These are phyloP conservation scores for Pleurotus sapidus DNA, from an alignment of 768 basidiomycete genomes.

Conservation along the genomic window DNA sequence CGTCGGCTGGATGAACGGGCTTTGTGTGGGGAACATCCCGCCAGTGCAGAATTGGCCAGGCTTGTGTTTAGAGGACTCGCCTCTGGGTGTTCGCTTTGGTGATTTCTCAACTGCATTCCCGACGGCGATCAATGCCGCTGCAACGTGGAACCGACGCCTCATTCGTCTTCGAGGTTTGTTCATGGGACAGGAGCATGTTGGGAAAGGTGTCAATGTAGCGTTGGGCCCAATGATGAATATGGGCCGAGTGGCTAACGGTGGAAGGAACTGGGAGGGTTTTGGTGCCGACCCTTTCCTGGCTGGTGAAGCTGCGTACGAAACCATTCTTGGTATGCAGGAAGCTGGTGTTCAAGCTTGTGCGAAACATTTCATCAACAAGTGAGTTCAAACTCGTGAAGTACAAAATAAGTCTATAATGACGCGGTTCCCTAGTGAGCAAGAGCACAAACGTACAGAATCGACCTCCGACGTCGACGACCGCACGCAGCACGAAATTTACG, in stretches of 20 bases:
- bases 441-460: constrained; percentile 50
- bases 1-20: constrained; percentile 61
- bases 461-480: constrained; percentile 77
- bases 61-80: constrained; percentile 75
- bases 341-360: constrained; percentile 84
- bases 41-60: constrained; percentile 49
- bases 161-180: constrained; percentile 73
- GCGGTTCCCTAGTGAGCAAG: constrained; percentile 55
- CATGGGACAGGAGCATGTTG: constrained; percentile 81
- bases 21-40: constrained; percentile 55
- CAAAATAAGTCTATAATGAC: constrained; percentile 37
- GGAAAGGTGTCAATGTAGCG: constrained; percentile 82
- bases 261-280: constrained; percentile 95
- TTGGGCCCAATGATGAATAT: constrained; percentile 88
- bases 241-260: constrained; percentile 66
- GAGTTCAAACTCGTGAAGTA: constrained; percentile 16
- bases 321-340: constrained; percentile 76
- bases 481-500: constrained; percentile 75
- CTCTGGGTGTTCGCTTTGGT: constrained; percentile 73
- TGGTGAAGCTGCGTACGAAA: constrained; percentile 80
- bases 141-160: constrained; percentile 80
- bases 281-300: constrained; percentile 85
- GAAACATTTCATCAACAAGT: constrained; percentile 83
- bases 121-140: constrained; percentile 77
- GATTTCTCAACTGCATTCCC: constrained; percentile 81